Evolutionary conservation across 805 yeast species (phyloP).

Genomic region (Lipomyces japonicus): DNA sequence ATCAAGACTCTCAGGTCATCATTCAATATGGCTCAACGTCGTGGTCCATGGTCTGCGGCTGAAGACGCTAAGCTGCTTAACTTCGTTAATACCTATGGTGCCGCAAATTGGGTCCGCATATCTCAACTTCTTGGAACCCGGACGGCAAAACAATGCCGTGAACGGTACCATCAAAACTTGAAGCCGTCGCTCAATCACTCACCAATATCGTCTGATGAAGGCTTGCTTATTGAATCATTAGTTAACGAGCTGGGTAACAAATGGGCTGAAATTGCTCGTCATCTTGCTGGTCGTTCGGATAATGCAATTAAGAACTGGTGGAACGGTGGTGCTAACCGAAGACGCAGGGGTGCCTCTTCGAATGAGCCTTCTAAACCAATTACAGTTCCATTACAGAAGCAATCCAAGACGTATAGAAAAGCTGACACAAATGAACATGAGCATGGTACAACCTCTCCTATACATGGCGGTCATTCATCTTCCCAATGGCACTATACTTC

Average conservation of each 20-base stretch:
- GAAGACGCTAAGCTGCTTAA: constrained; percentile 74
- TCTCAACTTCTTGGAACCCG: constrained; percentile 69
- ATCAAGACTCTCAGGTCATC: too few species aligned
- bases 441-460: too few species aligned
- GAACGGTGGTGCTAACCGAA: constrained; percentile 81
- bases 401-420: neutral
- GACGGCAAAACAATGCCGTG: constrained; percentile 89
- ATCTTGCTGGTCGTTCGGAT: constrained; percentile 74
- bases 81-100: constrained; percentile 66
- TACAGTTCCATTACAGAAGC: neutral
- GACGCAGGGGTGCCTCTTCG: constrained; percentile 44
- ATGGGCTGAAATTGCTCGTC: constrained; percentile 93
- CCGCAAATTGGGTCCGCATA: constrained; percentile 85
- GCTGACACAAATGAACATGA: neutral
- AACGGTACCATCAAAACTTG: constrained; percentile 84
- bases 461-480: neutral
- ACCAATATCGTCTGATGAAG: constrained; percentile 84
- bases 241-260: constrained; percentile 78
- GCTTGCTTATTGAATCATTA: constrained; percentile 70
- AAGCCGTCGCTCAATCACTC: constrained; percentile 77
- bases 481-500: neutral
- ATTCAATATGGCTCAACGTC: constrained; percentile 19
- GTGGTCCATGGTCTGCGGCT: constrained; percentile 85
- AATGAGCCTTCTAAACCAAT: neutral
- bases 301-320: constrained; percentile 94